A percentile compares a stretch with the other conserved stretches of the same genome.
These are phyloP conservation scores for Mollisia scopiformis DNA, from an alignment of 2,329 filamentous ascomycete species.

Conservation along the genomic window DNA sequence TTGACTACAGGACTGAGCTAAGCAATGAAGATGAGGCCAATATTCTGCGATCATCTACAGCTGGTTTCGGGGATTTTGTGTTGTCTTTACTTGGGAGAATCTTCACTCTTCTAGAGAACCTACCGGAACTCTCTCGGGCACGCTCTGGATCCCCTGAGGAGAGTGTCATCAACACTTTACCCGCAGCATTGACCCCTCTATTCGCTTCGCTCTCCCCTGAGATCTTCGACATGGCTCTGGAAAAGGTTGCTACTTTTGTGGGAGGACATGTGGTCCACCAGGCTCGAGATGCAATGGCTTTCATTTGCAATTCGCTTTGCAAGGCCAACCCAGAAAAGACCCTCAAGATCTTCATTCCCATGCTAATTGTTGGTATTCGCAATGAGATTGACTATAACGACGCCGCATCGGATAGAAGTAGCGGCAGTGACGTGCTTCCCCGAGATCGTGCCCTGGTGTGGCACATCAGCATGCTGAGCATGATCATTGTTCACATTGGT, in stretches of 20 bases:
- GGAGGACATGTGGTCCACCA: slow-evolving; percentile 95
- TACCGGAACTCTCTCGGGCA: slow-evolving; percentile 87
- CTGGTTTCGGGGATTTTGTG: slow-evolving; percentile 90
- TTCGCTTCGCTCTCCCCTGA: slow-evolving; percentile 91
- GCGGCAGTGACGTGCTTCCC: slow-evolving; percentile 89
- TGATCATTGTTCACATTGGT: slow-evolving; percentile 97
- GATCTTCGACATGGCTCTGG: slow-evolving; percentile 87
- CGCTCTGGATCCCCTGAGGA: slow-evolving; percentile 93
- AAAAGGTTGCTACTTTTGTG: slow-evolving; percentile 91
- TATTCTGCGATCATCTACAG: slow-evolving; percentile 91
- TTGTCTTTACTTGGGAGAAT: slow-evolving; percentile 89
- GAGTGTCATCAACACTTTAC: slow-evolving; percentile 93
- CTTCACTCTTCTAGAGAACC: slow-evolving; percentile 92
- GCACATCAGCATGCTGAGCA: slow-evolving; percentile 96
- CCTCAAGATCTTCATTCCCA: slow-evolving; percentile 85
- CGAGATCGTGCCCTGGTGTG: slow-evolving; percentile 92
- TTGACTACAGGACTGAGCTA: slow-evolving; percentile 83
- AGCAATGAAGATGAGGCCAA: slow-evolving; percentile 84
- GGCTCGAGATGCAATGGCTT: slow-evolving; percentile 96
- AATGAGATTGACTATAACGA: slow-evolving; percentile 98
- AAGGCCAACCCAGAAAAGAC: slow-evolving; percentile 96
- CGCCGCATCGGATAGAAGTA: slow-evolving; percentile 91
- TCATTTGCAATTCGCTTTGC: slow-evolving; percentile 94
- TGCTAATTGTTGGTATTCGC: slow-evolving; percentile 87
- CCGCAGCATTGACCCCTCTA: slow-evolving; percentile 86